phyloP scores from a whole-genome alignment of 495 filamentous ascomycete genomes.

The Bacidia rubella region DNA sequence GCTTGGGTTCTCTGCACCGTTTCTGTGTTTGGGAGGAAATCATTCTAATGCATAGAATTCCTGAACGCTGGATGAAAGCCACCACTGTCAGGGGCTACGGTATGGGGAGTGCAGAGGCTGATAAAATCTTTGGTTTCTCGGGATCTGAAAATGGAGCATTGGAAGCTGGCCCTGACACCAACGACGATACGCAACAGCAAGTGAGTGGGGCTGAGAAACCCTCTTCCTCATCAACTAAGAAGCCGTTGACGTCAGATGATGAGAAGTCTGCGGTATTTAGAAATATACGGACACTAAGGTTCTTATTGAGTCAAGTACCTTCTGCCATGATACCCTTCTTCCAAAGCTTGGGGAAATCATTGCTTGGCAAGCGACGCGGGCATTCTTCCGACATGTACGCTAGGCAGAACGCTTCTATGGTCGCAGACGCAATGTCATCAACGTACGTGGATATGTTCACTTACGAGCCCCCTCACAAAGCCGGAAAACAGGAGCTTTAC shows the following conservation, averaged over 20 bases:
- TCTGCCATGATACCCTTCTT: conserved; percentile 62
- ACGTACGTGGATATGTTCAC: conserved; percentile 54
- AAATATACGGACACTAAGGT: conserved; percentile 64
- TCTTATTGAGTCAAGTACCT: conserved; percentile 61
- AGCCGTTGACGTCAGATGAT: conserved; percentile 25
- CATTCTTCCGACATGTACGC: conserved; percentile 39
- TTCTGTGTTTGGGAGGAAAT: conserved; percentile 76
- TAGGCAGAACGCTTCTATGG: conserved; percentile 51
- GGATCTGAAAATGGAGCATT: not conserved
- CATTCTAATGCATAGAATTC: conserved; percentile 50
- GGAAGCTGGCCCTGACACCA: not conserved
- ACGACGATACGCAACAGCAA: not conserved
- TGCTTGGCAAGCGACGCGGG: conserved; percentile 52
- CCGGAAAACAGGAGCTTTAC: conserved; percentile 38
- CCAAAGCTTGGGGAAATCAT: conserved; percentile 63
- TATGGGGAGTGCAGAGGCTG: conserved; percentile 31
- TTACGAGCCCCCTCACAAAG: conserved; percentile 31
- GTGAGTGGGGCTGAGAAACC: not conserved
- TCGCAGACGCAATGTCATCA: conserved; percentile 67
- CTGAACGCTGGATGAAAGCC: conserved; percentile 52
- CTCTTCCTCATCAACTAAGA: not conserved
- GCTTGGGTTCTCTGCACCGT: conserved; percentile 62
- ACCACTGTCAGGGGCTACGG: conserved; percentile 39
- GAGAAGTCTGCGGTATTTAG: conserved; percentile 48
- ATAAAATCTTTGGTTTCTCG: conserved; percentile 24